Conservation (phyloP, 352 stramenopile genomes). For the Pythium sp. region DNA sequence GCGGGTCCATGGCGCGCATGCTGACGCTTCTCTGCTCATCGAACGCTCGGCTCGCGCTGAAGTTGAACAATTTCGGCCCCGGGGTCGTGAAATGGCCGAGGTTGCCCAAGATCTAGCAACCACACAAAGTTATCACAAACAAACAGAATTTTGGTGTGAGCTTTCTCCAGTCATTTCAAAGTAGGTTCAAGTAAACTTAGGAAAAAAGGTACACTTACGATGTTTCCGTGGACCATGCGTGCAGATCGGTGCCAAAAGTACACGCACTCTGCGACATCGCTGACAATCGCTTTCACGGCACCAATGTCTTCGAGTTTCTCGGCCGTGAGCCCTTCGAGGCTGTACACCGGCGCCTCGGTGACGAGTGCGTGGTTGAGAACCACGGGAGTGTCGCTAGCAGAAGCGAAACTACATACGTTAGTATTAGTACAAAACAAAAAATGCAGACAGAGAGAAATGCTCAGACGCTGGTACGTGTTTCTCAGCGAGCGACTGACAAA, state of each 20-base stretch:
- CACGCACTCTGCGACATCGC: constrained; percentile 47
- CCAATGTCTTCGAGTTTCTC: constrained; percentile 36
- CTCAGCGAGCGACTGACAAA: not conserved
- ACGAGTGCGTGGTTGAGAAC: constrained; percentile 58
- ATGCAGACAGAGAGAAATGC: not conserved
- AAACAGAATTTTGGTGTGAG: not conserved
- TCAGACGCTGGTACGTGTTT: not conserved
- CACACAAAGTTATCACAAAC: not conserved
- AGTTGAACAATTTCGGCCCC: constrained; percentile 42
- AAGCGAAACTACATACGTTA: constrained; percentile 22
- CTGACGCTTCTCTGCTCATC: constrained; percentile 30
- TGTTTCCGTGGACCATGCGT: constrained; percentile 55
- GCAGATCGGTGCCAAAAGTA: constrained; percentile 59
- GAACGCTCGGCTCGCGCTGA: constrained; percentile 39
- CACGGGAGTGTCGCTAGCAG: constrained; percentile 38
- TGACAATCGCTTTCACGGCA: constrained; percentile 29
- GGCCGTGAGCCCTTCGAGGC: constrained; percentile 29
- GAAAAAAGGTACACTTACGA: constrained; percentile 30
- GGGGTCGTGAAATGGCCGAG: constrained; percentile 44
- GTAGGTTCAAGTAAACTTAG: not conserved
- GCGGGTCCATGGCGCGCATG: constrained; percentile 22
- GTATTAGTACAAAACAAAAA: constrained; percentile 10
- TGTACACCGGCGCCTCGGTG: constrained; percentile 51
- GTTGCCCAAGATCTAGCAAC: constrained; percentile 32
- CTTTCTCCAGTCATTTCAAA: not conserved